Base-by-base conservation (phyloP, 2,329 filamentous ascomycete genomes). In the Colletotrichum sp. region DNA sequence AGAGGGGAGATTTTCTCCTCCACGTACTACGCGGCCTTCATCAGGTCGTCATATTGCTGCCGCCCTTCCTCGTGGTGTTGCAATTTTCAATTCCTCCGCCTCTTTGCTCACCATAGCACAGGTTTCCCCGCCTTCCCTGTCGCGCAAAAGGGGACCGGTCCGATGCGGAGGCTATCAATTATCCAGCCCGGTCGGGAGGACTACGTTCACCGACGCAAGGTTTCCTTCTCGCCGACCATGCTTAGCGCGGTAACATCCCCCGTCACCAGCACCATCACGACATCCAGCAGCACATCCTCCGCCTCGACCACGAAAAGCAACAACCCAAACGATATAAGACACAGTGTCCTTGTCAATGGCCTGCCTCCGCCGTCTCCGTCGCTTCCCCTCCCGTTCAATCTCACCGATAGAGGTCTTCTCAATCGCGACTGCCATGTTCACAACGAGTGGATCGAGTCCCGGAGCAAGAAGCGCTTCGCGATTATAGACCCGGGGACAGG, bases 401-500 rank as follows among this genome's bases (percentile, higher is more conserved):
- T 91, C 39, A 82, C 85, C 25, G 86, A 91, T 80, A 84, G 85
- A 4, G 84, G 83, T 30, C 85, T 91, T 16, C 83, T 89, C 19
- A 85, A 88, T 39, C 86, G 86, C 57, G 86, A 90, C 75, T 90
- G 87, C 65, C 87, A 88, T 69, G 83, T 91, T 71, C 84, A 90
- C 71, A 87, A 88, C 68, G 77, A 87, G 78, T 88, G 87, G 84
- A 83, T 88, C 2, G 72, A 83, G 15, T 85, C 89, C 19, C 85
- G 85, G 59, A 87, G 85, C 34, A 86, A 86, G 65, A 83, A 85
- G 39, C 86, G 87, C 1, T 91, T 91, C 75, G 84, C 89, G 75
- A 86, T 91, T 12, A 78, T 90, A 19, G 89, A 91, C 75, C 90
- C 90, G 0, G 90, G 90, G 48, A 87, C 87, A 8, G 87, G 87